A percentile compares a stretch with the other conserved stretches of the same genome.
phyloP scores from a whole-genome alignment of 257 asterid species.

The Anisodus acutangulus region DNA sequence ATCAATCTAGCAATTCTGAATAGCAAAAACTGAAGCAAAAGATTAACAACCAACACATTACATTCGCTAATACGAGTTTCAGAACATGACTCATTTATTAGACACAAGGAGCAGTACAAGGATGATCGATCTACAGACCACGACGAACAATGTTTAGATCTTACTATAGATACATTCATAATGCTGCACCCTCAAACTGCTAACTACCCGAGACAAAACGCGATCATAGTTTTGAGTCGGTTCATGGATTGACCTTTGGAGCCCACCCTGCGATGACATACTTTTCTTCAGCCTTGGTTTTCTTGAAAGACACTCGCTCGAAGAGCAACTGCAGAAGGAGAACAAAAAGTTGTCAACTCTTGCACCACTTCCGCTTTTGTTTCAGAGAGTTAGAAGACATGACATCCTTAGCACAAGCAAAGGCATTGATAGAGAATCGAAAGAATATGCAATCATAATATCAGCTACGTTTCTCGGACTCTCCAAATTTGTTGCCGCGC shows the following conservation, averaged over 20 bases:
- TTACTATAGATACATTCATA: conserved; percentile 9
- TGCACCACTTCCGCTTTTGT: background rate
- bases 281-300: conserved; percentile 66
- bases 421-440: conserved; percentile 37
- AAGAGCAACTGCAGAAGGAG: conserved; percentile 55
- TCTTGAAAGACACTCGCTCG: conserved; percentile 65
- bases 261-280: conserved; percentile 77
- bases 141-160: background rate
- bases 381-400: background rate
- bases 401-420: background rate
- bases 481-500: too few relatives aligned
- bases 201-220: background rate
- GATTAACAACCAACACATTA: background rate
- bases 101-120: background rate
- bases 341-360: background rate
- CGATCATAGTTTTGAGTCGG: conserved; percentile 14
- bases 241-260: conserved; percentile 67
- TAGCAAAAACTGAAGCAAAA: background rate
- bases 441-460: conserved; percentile 22
- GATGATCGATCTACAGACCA: background rate
- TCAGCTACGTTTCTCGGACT: background rate
- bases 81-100: background rate
- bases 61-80: background rate
- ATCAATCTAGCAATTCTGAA: background rate
- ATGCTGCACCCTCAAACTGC: background rate